phyloP scores from a whole-genome alignment of 2,329 filamentous ascomycete species.

The Aspergillus transmontanensis region DNA sequence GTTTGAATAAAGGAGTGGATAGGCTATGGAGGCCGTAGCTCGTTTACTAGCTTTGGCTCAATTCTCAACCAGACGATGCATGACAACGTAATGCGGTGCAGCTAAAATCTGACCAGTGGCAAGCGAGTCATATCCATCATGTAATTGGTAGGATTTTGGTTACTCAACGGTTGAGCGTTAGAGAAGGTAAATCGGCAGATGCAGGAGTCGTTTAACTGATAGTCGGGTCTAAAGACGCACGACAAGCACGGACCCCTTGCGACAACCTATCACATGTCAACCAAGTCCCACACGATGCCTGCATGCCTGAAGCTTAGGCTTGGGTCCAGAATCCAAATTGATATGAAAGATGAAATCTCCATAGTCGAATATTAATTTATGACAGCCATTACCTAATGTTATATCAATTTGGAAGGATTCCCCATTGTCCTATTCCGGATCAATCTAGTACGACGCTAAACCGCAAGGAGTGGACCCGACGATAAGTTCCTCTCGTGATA shows the following conservation, averaged over 20 bases:
- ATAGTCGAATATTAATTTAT: not conserved
- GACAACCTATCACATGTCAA: not conserved
- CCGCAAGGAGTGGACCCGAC: constrained; percentile 1
- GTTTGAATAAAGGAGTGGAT: not conserved
- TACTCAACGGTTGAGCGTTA: not conserved
- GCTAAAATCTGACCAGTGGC: not conserved
- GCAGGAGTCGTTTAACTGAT: not conserved
- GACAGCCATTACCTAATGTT: not conserved
- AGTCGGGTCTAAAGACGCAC: not conserved
- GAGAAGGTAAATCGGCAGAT: not conserved
- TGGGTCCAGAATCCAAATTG: not conserved
- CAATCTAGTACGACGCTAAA: not conserved
- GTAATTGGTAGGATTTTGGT: not conserved
- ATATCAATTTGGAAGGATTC: not conserved
- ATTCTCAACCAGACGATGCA: not conserved
- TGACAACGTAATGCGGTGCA: not conserved
- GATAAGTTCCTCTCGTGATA: constrained; percentile 9
- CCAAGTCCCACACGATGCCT: not conserved
- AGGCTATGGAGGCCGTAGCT: not conserved
- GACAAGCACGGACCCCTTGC: not conserved
- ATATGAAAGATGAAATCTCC: not conserved
- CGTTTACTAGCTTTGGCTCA: not conserved
- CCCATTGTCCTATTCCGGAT: not conserved
- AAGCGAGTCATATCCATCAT: not conserved
- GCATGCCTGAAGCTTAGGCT: not conserved